Evolutionary conservation across 768 basidiomycete species (phyloP).

Genomic region (Lentinula aciculospora): DNA sequence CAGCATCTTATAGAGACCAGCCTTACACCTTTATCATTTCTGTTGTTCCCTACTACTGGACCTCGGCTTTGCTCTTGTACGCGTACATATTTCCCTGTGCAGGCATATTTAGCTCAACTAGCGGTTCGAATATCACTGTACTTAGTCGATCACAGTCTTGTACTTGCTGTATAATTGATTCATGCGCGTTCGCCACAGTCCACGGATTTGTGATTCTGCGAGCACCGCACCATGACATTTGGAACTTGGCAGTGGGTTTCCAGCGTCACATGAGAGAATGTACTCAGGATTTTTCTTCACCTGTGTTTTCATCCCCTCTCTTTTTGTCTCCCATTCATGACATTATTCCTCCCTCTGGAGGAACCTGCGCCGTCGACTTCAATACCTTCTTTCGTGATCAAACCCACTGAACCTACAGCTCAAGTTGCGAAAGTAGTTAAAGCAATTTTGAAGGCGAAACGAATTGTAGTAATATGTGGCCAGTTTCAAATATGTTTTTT

Average conservation of each 20-base stretch:
- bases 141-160: no score
- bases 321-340: constrained; percentile 35
- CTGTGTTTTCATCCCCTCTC: background rate
- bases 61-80: background rate
- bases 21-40: no score
- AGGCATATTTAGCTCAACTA: background rate
- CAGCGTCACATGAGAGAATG: background rate
- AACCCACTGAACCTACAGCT: constrained; percentile 34
- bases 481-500: constrained; percentile 21
- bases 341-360: constrained; percentile 58
- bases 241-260: background rate
- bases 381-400: constrained; percentile 52
- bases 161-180: no score
- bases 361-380: constrained; percentile 36
- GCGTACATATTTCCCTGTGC: background rate
- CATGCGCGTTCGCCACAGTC: no score
- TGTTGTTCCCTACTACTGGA: no score
- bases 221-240: background rate
- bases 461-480: constrained; percentile 87
- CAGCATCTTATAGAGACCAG: background rate
- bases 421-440: constrained; percentile 54
- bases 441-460: constrained; percentile 71
- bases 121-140: no score
- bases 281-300: background rate
- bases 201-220: background rate